Evolutionary conservation across 345 rosid genomes (phyloP), one percentile per base, ranked within the genome.

Genomic region (Durio zibethinus): DNA sequence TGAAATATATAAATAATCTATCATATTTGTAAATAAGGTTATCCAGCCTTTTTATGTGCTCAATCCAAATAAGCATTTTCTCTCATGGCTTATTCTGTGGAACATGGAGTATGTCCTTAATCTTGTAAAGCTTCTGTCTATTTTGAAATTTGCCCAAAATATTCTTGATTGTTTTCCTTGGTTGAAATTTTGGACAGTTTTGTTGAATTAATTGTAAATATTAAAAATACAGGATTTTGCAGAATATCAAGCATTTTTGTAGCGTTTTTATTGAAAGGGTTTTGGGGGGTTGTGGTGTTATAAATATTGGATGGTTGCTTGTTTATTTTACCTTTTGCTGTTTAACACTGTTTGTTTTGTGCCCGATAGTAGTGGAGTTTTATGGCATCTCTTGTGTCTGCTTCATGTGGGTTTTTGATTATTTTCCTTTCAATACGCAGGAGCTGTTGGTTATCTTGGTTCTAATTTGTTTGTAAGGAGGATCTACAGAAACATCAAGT

Each of bases 401-500:
- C 60, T 68, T 68, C 25, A 57, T 52, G 12, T 10, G 1, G 53
- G 60, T 10, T 25, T 52, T 67, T 67, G 21, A 52, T 38, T 42
- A 40, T 43, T 43, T 68, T 15, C 20, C 14, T 47, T 54, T 54
- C 15, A 15, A 10, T 62, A 23, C 80, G 84, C 94, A 94, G 98
- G 98, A 53, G 97, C 98, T 74, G 97, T 92, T 54, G 98, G 98
- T 74, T 89, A 88, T 76, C 85, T 94, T 16, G 97, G 98, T 47
- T 94, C 97, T 3, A 92, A 92, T 81, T 88, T 92, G 86, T 92
- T 92, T 38, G 97, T 94, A 63, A 85, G 97, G 82, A 90, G 98
- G 87, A 94, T 94, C 88, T 94, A 92, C 87, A 92, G 94, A 82
- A 92, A 92, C 91, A 94, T 94, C 85, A 92, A 94, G 83, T 94